Conservation (phyloP, 495 filamentous ascomycete genomes). For the Podospora sp. region DNA sequence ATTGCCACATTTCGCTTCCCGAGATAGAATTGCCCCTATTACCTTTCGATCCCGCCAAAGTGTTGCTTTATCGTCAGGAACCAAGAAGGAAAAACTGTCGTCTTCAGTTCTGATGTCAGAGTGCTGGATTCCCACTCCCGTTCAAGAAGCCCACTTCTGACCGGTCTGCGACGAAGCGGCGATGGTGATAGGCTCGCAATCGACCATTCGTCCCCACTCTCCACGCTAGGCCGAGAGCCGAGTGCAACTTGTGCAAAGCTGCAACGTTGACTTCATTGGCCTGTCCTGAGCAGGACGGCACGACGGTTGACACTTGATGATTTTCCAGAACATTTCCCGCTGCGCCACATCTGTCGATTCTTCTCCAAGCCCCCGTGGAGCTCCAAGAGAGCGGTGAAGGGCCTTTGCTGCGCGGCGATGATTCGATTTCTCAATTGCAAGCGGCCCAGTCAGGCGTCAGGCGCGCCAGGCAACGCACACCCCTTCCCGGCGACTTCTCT, state of each 20-base stretch:
- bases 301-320: not conserved
- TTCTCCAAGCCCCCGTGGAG: not conserved
- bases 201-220: not conserved
- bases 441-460: not conserved
- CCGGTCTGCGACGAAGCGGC: conserved; percentile 2
- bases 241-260: not conserved
- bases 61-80: not conserved
- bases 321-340: conserved; percentile 12
- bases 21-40: not conserved
- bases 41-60: not conserved
- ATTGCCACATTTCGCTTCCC: not conserved
- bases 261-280: conserved; percentile 8
- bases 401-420: not conserved
- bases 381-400: conserved; percentile 1
- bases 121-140: not conserved
- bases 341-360: not conserved
- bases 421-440: not conserved
- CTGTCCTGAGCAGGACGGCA: conserved; percentile 5
- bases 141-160: not conserved
- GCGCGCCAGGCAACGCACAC: not conserved
- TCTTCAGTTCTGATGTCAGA: not conserved
- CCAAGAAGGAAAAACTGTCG: not conserved
- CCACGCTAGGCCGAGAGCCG: conserved; percentile 9
- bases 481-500: not conserved
- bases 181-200: not conserved